Evolutionary conservation across 129 eudicot genomes (phyloP).

Genomic region (Pittosporum tobira): DNA sequence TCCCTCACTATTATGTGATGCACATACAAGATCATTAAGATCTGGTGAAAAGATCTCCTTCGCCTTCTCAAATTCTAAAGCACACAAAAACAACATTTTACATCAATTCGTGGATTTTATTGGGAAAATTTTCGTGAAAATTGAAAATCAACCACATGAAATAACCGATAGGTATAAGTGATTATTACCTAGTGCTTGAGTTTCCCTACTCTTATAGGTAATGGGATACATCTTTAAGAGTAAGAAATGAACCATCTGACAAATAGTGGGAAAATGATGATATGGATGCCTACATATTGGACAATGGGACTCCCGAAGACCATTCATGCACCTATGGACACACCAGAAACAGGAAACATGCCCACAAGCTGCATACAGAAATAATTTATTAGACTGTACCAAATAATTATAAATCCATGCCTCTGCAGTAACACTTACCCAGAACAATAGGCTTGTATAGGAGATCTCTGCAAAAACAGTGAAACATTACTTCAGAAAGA

Average conservation of each 20-base stretch:
- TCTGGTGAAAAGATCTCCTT: conserved; percentile 39
- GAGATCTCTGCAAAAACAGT: conserved; percentile 51
- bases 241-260: conserved; percentile 56
- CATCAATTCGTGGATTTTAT: neutral
- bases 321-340: conserved; percentile 51
- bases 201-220: conserved; percentile 50
- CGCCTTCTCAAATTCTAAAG: conserved; percentile 46
- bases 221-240: conserved; percentile 57
- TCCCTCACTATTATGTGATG: conserved; percentile 18
- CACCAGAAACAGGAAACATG: conserved; percentile 82
- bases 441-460: conserved; percentile 71
- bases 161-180: neutral
- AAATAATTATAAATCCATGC: neutral
- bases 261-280: conserved; percentile 70
- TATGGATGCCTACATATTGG: conserved; percentile 63
- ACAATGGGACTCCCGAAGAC: conserved; percentile 43
- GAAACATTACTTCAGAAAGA: conserved; percentile 11
- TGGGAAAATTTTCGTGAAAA: neutral
- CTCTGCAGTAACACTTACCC: conserved; percentile 29
- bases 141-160: neutral
- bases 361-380: conserved; percentile 57
- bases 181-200: conserved; percentile 39
- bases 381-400: conserved; percentile 2
- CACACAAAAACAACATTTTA: conserved; percentile 18
- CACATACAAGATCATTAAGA: conserved; percentile 25